phyloP scores from a whole-genome alignment of 2,329 filamentous ascomycete species.

The Aureobasidium uvarum region DNA sequence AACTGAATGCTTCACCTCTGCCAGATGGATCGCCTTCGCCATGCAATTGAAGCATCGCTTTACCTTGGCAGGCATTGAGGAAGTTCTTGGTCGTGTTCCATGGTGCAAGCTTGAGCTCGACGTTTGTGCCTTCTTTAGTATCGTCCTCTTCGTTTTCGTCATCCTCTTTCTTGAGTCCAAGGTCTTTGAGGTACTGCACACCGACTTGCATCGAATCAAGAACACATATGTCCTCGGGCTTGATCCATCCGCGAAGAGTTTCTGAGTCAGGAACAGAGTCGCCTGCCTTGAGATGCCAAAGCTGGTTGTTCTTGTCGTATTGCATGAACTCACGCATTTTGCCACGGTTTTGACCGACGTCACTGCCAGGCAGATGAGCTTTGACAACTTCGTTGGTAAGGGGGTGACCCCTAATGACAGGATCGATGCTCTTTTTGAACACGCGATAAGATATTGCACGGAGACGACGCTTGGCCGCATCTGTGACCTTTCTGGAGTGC shows the following conservation, averaged over 20 bases:
- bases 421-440: constrained; percentile 70
- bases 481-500: constrained; percentile 91
- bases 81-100: constrained; percentile 98
- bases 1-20: constrained; percentile 90
- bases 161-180: constrained; percentile 71
- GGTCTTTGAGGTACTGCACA: constrained; percentile 83
- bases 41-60: constrained; percentile 94
- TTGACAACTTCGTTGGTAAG: constrained; percentile 65
- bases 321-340: constrained; percentile 96
- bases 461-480: constrained; percentile 92
- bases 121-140: constrained; percentile 68
- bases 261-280: constrained; percentile 78
- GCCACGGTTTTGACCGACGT: constrained; percentile 91
- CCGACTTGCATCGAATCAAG: constrained; percentile 97
- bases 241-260: constrained; percentile 80
- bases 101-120: constrained; percentile 86
- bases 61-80: constrained; percentile 85
- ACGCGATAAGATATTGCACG: constrained; percentile 95
- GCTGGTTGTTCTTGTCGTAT: constrained; percentile 85
- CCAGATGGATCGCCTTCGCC: constrained; percentile 94
- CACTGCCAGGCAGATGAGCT: constrained; percentile 83
- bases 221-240: constrained; percentile 90
- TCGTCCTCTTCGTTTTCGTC: constrained; percentile 64
- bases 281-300: constrained; percentile 74
- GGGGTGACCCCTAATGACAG: constrained; percentile 71